Base-by-base conservation (phyloP, 1,284 basidiomycete species). In the Wolfiporia cocos region DNA sequence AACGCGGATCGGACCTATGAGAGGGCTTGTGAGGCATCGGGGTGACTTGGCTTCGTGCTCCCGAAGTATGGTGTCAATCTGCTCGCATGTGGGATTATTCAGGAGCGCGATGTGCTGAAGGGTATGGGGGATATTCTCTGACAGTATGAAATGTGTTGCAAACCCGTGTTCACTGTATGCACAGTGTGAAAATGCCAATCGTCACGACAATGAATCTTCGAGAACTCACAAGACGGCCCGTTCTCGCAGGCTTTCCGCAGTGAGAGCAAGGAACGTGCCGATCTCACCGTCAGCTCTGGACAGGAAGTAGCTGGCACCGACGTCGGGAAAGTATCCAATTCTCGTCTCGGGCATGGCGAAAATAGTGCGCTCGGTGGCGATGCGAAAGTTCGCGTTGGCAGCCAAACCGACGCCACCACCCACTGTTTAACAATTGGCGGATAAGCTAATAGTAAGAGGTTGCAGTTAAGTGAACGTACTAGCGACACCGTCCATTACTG, bases 311-410 rank as follows among this genome's bases (percentile, higher is more conserved):
- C 81, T 93, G 32, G 87, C 88, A 28, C 96, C 96, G 37, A 99
- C 95, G 64, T 95, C 92, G 22, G 92, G 92, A 54, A 73, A 83
- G 55, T 86, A 88, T 31, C 89, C 92, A 51, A 95, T 94, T 60
- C 89, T 92, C 18, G 90, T 90, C 67, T 97, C 93, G 28, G 96
- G 96, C 95, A 99, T 99, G n/a, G 93, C 88, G 59, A 94, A 90
- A 1, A 76, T 49, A 0, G 95, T 97, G 34, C 87, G 87, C 63
- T 97, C 92, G 3, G 96, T 98, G 3, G 94, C 94, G 45, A 99
- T 77, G 48, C 96, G 78, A 66, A 99, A 92, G 0, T 84, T 78
- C 3, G 93, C 94, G 49, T 89, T 81, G n/a, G 87, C 80, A 24
- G 83, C 77, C 41, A 99, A 77, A 36, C 96, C 96, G 24, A 91